These are phyloP conservation scores for Globomyces sp. DNA, from an alignment of 371 early-diverging fungal genomes.

Conservation along the genomic window DNA sequence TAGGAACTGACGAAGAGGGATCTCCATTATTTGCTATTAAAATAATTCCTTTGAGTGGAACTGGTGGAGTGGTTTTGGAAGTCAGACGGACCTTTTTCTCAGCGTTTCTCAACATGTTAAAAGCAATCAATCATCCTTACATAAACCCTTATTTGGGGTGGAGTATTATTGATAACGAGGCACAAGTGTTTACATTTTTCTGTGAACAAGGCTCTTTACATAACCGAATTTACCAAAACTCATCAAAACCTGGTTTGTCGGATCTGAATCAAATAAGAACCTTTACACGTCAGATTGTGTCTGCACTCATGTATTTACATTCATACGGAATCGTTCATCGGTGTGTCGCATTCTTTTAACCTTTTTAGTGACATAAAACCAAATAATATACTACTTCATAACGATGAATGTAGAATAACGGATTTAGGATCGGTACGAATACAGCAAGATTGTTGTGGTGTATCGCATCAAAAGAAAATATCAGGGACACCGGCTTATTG, in stretches of 20 bases:
- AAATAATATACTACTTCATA: slow-evolving; percentile 18
- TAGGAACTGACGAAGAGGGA: slow-evolving; percentile 20
- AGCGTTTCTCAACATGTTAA: slow-evolving; percentile 8
- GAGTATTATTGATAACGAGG: slow-evolving; percentile 22
- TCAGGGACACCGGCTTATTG: slow-evolving; percentile 19
- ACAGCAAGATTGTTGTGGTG: slow-evolving; percentile 19
- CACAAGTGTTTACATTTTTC: slow-evolving; percentile 21
- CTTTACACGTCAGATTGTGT: slow-evolving; percentile 11
- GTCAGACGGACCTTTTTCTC: slow-evolving; percentile 18
- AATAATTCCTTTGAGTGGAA: slow-evolving; percentile 14
- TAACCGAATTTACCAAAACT: slow-evolving; percentile 1
- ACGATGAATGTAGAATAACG: slow-evolving; percentile 13
- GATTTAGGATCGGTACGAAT: slow-evolving; percentile 21
- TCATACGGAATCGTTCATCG: slow-evolving; percentile 23
- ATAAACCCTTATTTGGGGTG: slow-evolving; percentile 23
- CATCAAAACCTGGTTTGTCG: not conserved
- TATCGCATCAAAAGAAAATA: slow-evolving; percentile 18
- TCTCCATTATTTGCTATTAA: slow-evolving; percentile 24
- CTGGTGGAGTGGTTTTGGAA: slow-evolving; percentile 20
- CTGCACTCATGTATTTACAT: slow-evolving; percentile 19
- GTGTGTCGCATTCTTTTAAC: not conserved
- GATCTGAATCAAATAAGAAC: slow-evolving; percentile 6
- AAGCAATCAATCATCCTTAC: slow-evolving; percentile 8
- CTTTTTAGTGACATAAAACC: slow-evolving; percentile 20
- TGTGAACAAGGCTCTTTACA: slow-evolving; percentile 16